A percentile compares a stretch with the other conserved stretches of the same genome.
Conservation (phyloP, 345 rosid genomes). For the Eucalyptus leucophloia region DNA sequence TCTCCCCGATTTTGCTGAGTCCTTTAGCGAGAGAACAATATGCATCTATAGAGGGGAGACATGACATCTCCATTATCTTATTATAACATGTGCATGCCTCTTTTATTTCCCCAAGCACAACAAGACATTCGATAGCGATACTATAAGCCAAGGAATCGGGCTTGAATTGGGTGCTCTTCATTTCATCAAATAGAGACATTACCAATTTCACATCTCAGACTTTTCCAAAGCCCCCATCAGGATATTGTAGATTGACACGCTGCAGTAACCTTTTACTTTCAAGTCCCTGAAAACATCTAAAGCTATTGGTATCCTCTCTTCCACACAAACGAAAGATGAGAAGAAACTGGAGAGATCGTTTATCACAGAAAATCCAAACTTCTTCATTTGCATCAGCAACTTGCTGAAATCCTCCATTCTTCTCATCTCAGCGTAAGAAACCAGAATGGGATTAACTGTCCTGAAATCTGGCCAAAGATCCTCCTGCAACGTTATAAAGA, state of each 20-base stretch:
- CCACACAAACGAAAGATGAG: slow-evolving; percentile 26
- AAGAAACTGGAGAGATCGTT: slow-evolving; percentile 52
- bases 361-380: slow-evolving; percentile 29
- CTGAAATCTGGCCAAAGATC: slow-evolving; percentile 54
- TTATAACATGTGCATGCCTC: slow-evolving; percentile 66
- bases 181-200: slow-evolving; percentile 46
- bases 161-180: slow-evolving; percentile 26
- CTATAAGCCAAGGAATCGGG: slow-evolving; percentile 47
- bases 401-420: slow-evolving; percentile 31
- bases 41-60: slow-evolving; percentile 41
- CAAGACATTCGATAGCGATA: slow-evolving; percentile 38
- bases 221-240: slow-evolving; percentile 50
- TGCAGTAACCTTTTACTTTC: slow-evolving; percentile 45
- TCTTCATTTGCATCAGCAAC: slow-evolving; percentile 45
- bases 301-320: slow-evolving; percentile 36
- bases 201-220: slow-evolving; percentile 46
- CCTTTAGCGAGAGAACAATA: slow-evolving; percentile 59
- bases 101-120: slow-evolving; percentile 34
- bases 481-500: slow-evolving; percentile 35
- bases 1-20: slow-evolving; percentile 71
- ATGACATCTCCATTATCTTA: slow-evolving; percentile 56
- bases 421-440: slow-evolving; percentile 44
- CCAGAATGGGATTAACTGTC: slow-evolving; percentile 60
- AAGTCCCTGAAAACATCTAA: slow-evolving; percentile 45
- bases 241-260: slow-evolving; percentile 44